A percentile compares a stretch with the other conserved stretches of the same genome.
Evolutionary conservation across 1,284 basidiomycete species (phyloP).

Genomic region (Rhodofomes roseus): DNA sequence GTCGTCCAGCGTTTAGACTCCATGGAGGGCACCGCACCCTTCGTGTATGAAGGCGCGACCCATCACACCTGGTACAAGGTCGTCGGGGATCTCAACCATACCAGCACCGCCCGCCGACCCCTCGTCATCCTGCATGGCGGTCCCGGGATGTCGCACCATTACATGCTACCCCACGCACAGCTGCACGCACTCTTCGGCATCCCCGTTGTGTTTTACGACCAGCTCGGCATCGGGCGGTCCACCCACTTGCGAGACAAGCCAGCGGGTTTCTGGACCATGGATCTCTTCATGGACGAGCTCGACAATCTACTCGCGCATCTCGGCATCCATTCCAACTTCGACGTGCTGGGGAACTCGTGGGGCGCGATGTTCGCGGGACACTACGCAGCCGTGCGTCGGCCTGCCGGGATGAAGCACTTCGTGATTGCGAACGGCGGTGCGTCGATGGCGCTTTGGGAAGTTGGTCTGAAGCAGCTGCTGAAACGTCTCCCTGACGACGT

Average conservation of each 20-base stretch:
- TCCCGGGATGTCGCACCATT: slow-evolving; percentile 27
- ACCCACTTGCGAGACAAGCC: slow-evolving; percentile 30
- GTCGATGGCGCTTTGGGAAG: slow-evolving; percentile 24
- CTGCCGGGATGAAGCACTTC: slow-evolving; percentile 28
- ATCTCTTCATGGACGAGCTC: slow-evolving; percentile 34
- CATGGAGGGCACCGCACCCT: slow-evolving; percentile 14
- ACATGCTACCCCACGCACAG: slow-evolving; percentile 24
- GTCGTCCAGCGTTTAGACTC: background rate
- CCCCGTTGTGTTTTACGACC: slow-evolving; percentile 36
- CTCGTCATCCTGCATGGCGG: slow-evolving; percentile 37
- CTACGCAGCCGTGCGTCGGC: slow-evolving; percentile 20
- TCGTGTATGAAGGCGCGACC: slow-evolving; percentile 18
- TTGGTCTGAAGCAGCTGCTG: slow-evolving; percentile 17
- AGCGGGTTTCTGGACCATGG: slow-evolving; percentile 30
- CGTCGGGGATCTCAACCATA: slow-evolving; percentile 15
- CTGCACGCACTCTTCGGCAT: slow-evolving; percentile 18
- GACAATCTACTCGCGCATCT: slow-evolving; percentile 28
- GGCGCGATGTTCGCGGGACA: slow-evolving; percentile 30
- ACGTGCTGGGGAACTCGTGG: slow-evolving; percentile 35
- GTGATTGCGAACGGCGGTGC: slow-evolving; percentile 27
- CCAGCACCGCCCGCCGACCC: slow-evolving; percentile 18
- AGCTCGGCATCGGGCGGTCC: slow-evolving; percentile 30
- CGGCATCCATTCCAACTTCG: slow-evolving; percentile 24
- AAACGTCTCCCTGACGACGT: slow-evolving; percentile 21
- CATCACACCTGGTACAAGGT: slow-evolving; percentile 19